Percentiles rank a stretch among this genome's conserved stretches.
These are phyloP conservation scores for Agaricus bisporus DNA, from an alignment of 768 basidiomycete genomes.

Conservation along the genomic window DNA sequence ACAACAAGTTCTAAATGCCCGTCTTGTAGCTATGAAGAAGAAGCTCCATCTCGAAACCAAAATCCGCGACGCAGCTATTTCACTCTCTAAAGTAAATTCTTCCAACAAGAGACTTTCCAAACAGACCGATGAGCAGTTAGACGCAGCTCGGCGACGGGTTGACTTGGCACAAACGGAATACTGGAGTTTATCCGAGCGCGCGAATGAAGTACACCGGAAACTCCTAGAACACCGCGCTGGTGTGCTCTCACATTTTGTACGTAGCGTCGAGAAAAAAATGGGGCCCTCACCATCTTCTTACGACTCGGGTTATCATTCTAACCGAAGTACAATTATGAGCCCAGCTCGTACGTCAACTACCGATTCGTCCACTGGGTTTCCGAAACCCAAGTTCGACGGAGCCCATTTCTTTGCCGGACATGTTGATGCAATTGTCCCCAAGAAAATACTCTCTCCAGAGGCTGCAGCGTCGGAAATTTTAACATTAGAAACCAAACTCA, in stretches of 20 bases:
- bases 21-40: conserved; percentile 59
- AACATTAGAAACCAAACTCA: conserved; percentile 60
- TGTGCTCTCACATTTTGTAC: conserved; percentile 68
- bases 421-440: conserved; percentile 57
- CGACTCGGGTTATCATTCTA: conserved; percentile 49
- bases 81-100: conserved; percentile 63
- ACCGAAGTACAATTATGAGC: conserved; percentile 44
- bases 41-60: conserved; percentile 80
- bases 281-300: conserved; percentile 28
- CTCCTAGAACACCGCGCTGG: conserved; percentile 81
- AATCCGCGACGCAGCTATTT: conserved; percentile 81
- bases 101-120: conserved; percentile 54
- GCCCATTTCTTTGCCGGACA: conserved; percentile 85
- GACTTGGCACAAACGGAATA: conserved; percentile 66
- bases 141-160: conserved; percentile 67
- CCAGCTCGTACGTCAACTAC: conserved; percentile 30
- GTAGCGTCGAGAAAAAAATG: conserved; percentile 57
- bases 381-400: conserved; percentile 68
- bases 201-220: conserved; percentile 53
- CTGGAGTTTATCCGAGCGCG: conserved; percentile 58
- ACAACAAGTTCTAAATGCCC: conserved; percentile 60
- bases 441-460: conserved; percentile 34
- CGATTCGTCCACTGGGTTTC: conserved; percentile 32
- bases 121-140: conserved; percentile 66
- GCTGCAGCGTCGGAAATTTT: conserved; percentile 38